Conservation (phyloP, 1,139 yeast genomes). For the Geotrichum klebahnii region DNA sequence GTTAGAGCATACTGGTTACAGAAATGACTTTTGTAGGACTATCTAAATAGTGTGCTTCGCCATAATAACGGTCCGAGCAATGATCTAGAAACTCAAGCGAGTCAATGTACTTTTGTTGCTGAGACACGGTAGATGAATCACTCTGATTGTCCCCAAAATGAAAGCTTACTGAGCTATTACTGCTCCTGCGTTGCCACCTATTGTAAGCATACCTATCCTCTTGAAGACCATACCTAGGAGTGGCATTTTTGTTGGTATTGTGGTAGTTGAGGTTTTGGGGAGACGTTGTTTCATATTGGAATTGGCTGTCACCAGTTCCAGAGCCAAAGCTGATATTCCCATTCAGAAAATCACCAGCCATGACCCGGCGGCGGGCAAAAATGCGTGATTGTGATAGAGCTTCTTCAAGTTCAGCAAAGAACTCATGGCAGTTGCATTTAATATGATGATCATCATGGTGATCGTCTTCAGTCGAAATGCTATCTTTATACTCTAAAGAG, state of each 20-base stretch:
- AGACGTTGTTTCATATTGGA: neutral
- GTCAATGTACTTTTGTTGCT: too few species aligned
- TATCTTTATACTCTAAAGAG: too few species aligned
- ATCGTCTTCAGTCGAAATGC: too few species aligned
- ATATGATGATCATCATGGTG: slow-evolving; percentile 7
- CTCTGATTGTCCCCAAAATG: neutral
- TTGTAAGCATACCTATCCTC: neutral
- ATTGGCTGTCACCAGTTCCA: neutral
- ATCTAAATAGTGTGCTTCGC: too few species aligned
- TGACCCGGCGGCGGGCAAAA: neutral
- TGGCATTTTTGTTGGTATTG: neutral
- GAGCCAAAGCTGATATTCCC: too few species aligned
- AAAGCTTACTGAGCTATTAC: neutral
- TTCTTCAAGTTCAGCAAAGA: slow-evolving; percentile 3
- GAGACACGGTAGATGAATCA: too few species aligned
- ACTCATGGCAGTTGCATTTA: slow-evolving; percentile 7
- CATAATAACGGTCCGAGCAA: too few species aligned
- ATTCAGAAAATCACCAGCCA: too few species aligned
- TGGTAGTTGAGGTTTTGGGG: neutral
- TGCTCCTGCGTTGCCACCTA: slow-evolving; percentile 1
- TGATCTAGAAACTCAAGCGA: too few species aligned
- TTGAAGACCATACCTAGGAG: neutral
- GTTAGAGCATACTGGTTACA: too few species aligned
- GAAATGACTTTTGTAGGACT: too few species aligned
- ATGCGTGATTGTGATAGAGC: neutral